Evolutionary conservation across 805 yeast genomes (phyloP).

Genomic region (Saccharomycopsis babjevae): DNA sequence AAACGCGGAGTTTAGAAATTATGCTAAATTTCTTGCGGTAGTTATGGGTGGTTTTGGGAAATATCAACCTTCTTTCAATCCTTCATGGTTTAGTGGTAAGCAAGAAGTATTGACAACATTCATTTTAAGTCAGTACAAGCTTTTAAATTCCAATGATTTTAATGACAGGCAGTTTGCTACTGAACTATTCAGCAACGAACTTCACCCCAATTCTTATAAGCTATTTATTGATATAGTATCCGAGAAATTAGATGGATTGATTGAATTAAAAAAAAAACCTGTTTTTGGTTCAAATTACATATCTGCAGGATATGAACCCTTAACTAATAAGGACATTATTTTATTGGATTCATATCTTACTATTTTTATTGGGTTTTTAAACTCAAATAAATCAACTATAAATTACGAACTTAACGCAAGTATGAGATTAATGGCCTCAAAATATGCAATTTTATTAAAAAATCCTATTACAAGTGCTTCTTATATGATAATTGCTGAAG

Average conservation of each 20-base stretch:
- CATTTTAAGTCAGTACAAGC: constrained; percentile 29
- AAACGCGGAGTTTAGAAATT: constrained; percentile 32
- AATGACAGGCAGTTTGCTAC: constrained; percentile 55
- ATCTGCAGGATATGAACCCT: neutral
- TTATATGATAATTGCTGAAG: neutral
- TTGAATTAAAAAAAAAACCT: constrained; percentile 20
- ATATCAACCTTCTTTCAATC: neutral
- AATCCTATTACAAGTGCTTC: neutral
- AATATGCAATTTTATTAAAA: constrained; percentile 4
- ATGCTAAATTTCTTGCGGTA: constrained; percentile 65
- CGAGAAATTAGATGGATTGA: constrained; percentile 30
- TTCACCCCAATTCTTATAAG: constrained; percentile 35
- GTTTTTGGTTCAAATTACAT: neutral
- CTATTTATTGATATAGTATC: constrained; percentile 6
- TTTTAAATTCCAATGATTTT: constrained; percentile 39
- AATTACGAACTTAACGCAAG: constrained; percentile 8
- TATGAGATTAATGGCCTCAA: constrained; percentile 7
- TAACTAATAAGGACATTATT: constrained; percentile 3
- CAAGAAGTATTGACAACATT: constrained; percentile 27
- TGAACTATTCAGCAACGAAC: constrained; percentile 58
- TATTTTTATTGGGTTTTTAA: constrained; percentile 13
- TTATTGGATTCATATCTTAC: constrained; percentile 11
- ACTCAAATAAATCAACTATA: constrained; percentile 5
- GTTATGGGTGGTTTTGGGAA: constrained; percentile 41
- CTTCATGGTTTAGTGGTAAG: neutral